phyloP scores from a whole-genome alignment of 495 filamentous ascomycete genomes.

The Pseudomonodictys pantanalensis region DNA sequence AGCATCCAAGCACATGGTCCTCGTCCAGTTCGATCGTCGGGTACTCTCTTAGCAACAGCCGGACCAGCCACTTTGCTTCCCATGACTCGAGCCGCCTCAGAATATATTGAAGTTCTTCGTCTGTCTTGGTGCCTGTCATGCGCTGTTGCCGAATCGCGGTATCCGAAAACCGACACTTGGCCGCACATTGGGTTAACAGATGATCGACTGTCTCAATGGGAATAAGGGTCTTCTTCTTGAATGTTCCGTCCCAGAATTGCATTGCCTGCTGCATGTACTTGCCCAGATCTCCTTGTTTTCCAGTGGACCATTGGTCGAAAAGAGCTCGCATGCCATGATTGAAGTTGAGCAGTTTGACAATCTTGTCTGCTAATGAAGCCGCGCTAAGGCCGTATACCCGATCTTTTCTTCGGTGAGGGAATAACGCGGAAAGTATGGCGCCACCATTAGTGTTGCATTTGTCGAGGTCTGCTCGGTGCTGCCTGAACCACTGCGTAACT shows the following conservation, averaged over 20 bases:
- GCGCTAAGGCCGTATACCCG: constrained; percentile 15
- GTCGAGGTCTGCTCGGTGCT: constrained; percentile 18
- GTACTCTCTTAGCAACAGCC: constrained; percentile 76
- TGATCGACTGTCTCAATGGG: constrained; percentile 11
- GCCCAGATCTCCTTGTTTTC: constrained; percentile 14
- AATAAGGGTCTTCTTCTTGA: constrained; percentile 6
- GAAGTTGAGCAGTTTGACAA: constrained; percentile 18
- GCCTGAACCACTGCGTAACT: constrained; percentile 12
- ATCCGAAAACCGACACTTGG: constrained; percentile 26
- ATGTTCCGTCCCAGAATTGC: constrained; percentile 22
- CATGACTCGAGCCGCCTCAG: constrained; percentile 50
- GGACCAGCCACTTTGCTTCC: constrained; percentile 86
- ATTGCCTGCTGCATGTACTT: constrained; percentile 8
- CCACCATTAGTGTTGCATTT: constrained; percentile 6
- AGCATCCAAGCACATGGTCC: constrained; percentile 36
- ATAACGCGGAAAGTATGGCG: constrained; percentile 15
- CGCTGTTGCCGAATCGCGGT: constrained; percentile 14
- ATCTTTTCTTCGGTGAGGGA: constrained; percentile 27
- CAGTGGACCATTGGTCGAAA: constrained; percentile 9
- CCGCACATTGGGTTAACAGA: constrained; percentile 17
- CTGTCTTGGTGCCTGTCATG: background rate
- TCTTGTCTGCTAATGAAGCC: constrained; percentile 6
- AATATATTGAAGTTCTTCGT: constrained; percentile 7
- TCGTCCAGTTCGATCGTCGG: constrained; percentile 57
- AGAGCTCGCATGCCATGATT: constrained; percentile 11